Conservation (phyloP, 1,139 yeast genomes). For the Pichia sp. region DNA sequence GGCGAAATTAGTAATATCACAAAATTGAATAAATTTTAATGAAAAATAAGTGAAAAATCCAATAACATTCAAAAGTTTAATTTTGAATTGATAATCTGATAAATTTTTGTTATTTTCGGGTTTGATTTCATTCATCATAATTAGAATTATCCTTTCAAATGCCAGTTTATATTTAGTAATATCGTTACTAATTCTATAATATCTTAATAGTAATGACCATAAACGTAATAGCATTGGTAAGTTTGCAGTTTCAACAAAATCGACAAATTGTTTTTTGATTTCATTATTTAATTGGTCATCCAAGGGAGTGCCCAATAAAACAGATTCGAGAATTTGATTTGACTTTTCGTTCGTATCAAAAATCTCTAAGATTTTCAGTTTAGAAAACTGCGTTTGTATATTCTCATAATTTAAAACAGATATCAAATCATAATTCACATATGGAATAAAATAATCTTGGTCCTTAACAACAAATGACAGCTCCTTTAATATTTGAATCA, state of each 20-base stretch:
- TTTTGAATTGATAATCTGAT: conserved; percentile 11
- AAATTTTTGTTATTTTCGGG: conserved; percentile 22
- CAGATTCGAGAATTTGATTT: conserved; percentile 38
- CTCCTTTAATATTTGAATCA: conserved; percentile 13
- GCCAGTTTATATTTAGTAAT: conserved; percentile 44
- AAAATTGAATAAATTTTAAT: conserved; percentile 28
- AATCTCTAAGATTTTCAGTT: conserved; percentile 57
- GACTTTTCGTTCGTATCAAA: conserved; percentile 54
- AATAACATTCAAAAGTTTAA: conserved; percentile 30
- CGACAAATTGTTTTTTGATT: conserved; percentile 46
- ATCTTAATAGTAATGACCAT: conserved; percentile 69
- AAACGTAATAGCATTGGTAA: conserved; percentile 61
- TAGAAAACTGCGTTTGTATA: conserved; percentile 58
- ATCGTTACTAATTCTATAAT: conserved; percentile 43
- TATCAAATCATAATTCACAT: conserved; percentile 52
- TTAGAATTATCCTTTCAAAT: conserved; percentile 43
- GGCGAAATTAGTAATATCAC: conserved; percentile 19
- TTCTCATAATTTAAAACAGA: conserved; percentile 48
- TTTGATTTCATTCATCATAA: conserved; percentile 37
- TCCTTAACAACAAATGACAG: conserved; percentile 15
- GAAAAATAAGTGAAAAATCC: conserved; percentile 43
- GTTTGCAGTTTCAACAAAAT: conserved; percentile 57
- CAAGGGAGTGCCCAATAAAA: conserved; percentile 22
- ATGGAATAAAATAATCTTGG: conserved; percentile 13
- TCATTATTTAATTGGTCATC: conserved; percentile 5